These are phyloP conservation scores for Colletotrichum higginsianum DNA, from an alignment of 2,329 filamentous ascomycete species.

Conservation along the genomic window DNA sequence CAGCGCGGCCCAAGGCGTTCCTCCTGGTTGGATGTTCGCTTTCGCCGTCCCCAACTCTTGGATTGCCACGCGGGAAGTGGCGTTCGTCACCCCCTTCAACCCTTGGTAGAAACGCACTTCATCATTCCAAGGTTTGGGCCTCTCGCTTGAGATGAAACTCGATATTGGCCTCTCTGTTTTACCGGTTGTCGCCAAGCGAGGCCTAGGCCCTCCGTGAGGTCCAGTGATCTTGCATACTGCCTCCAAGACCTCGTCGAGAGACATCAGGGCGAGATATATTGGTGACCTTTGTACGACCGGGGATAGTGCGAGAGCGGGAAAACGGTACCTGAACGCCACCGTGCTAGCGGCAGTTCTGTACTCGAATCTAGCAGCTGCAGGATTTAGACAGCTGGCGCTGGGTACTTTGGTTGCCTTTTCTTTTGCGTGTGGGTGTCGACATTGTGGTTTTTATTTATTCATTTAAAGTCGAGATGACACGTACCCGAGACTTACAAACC, in stretches of 20 bases:
- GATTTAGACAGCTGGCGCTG: slow-evolving; percentile 16
- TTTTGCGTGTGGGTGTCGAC: background rate
- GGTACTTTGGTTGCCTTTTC: background rate
- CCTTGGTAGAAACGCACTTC: background rate
- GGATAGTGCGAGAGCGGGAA: background rate
- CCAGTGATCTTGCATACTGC: slow-evolving; percentile 13
- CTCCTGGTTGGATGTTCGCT: slow-evolving; percentile 25
- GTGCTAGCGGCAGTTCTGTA: slow-evolving; percentile 37
- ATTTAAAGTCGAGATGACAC: background rate
- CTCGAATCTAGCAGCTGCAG: slow-evolving; percentile 3
- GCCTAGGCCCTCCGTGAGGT: slow-evolving; percentile 2
- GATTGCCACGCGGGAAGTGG: slow-evolving; percentile 33
- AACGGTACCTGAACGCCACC: slow-evolving; percentile 34
- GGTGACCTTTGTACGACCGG: slow-evolving; percentile 22
- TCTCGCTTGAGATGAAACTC: background rate
- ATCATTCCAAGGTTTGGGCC: background rate
- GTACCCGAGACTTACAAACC: background rate
- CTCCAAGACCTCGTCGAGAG: slow-evolving; percentile 3
- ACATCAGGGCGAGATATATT: slow-evolving; percentile 19
- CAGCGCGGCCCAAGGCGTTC: slow-evolving; percentile 6
- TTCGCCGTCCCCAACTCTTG: background rate
- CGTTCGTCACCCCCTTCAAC: background rate
- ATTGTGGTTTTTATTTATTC: too few relatives aligned
- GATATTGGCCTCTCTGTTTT: background rate
- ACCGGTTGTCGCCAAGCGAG: slow-evolving; percentile 13